phyloP scores from a whole-genome alignment of 495 filamentous ascomycete species.

The Rusavskia elegans region DNA sequence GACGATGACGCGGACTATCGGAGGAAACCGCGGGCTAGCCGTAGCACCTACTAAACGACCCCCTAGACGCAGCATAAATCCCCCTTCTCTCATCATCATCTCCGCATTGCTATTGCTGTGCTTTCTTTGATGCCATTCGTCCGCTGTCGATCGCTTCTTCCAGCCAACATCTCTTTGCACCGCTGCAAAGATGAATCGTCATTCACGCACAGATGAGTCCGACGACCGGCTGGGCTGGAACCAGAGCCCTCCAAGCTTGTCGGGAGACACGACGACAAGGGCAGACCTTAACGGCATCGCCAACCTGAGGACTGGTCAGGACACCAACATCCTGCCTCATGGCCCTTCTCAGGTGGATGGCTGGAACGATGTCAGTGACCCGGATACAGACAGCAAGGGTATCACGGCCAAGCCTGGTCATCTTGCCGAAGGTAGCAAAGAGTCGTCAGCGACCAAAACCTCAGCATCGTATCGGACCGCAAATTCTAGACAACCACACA shows the following conservation, averaged over 20 bases:
- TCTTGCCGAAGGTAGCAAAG: not conserved
- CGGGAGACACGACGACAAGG: conserved; percentile 41
- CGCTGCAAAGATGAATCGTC: conserved; percentile 38
- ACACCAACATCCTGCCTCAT: not conserved
- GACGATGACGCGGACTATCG: not conserved
- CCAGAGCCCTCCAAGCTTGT: conserved; percentile 39
- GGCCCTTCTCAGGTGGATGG: not conserved
- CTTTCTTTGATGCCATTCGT: not conserved
- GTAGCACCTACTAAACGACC: not conserved
- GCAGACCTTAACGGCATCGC: conserved; percentile 46
- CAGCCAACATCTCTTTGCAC: not conserved
- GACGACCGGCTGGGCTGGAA: conserved; percentile 39
- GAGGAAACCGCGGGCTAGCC: not conserved
- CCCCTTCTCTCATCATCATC: not conserved
- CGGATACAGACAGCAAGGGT: not conserved
- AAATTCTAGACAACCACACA: not conserved
- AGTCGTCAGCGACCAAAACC: not conserved
- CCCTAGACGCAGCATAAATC: too few species aligned
- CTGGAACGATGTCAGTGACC: not conserved
- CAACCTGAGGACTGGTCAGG: conserved; percentile 9
- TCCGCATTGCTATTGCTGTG: too few species aligned
- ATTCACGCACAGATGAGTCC: conserved; percentile 45
- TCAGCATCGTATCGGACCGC: not conserved
- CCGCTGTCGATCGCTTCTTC: not conserved
- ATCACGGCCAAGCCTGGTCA: not conserved